These are phyloP conservation scores for Peronospora destructor DNA, from an alignment of 352 stramenopile genomes.

Conservation along the genomic window DNA sequence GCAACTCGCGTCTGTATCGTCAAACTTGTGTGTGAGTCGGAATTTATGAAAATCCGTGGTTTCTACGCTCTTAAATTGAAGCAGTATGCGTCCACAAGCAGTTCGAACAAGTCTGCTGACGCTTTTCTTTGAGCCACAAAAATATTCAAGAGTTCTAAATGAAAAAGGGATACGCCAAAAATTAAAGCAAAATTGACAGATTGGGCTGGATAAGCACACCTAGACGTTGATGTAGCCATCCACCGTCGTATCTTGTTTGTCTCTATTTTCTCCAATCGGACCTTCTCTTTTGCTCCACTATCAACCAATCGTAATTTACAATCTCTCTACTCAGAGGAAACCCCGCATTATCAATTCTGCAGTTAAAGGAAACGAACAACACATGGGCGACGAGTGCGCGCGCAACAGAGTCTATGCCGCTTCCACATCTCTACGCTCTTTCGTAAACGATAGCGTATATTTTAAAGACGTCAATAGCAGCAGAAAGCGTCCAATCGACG, in stretches of 20 bases:
- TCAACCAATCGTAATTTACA: conserved; percentile 4
- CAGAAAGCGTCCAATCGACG: conserved; percentile 27
- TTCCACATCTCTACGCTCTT: conserved; percentile 17
- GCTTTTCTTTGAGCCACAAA: too few species aligned
- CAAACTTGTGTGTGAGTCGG: conserved; percentile 64
- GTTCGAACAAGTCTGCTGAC: too few species aligned
- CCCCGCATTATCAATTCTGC: conserved; percentile 17
- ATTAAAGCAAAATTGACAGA: too few species aligned
- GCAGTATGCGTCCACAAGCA: too few species aligned
- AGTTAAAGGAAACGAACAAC: conserved; percentile 6
- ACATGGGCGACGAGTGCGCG: conserved; percentile 22
- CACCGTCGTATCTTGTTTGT: background rate
- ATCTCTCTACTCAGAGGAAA: background rate
- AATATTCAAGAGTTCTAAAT: too few species aligned
- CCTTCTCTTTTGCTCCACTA: conserved; percentile 2
- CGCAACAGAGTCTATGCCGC: conserved; percentile 8
- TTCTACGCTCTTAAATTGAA: too few species aligned
- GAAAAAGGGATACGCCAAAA: too few species aligned
- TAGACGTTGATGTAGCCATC: too few species aligned
- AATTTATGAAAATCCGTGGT: too few species aligned
- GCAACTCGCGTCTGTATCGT: conserved; percentile 37
- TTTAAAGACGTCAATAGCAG: conserved; percentile 5
- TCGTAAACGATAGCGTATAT: conserved; percentile 9
- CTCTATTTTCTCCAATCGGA: conserved; percentile 10
- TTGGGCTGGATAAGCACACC: too few species aligned